phyloP scores from a whole-genome alignment of 2,329 filamentous ascomycete genomes.

The Aspergillus brasiliensis region DNA sequence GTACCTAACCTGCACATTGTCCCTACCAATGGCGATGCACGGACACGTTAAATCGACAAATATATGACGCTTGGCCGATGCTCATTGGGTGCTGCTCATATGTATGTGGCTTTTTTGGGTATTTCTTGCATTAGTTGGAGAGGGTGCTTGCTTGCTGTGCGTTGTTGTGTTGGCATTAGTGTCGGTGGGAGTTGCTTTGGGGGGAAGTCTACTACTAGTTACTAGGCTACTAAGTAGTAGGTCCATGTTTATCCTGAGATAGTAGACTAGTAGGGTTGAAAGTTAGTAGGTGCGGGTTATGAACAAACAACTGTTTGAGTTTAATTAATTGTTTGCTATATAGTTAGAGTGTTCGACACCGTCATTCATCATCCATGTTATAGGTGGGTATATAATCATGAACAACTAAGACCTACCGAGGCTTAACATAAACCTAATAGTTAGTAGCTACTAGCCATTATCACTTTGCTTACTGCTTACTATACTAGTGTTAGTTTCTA shows the following conservation, averaged over 20 bases:
- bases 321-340: too few species aligned
- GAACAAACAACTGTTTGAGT: too few species aligned
- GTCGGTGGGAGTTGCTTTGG: neutral
- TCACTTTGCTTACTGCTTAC: too few species aligned
- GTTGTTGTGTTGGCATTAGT: neutral
- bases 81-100: neutral
- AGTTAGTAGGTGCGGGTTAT: too few species aligned
- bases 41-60: neutral
- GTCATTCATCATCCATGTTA: too few species aligned
- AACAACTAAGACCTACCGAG: too few species aligned
- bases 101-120: conserved; percentile 6
- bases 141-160: neutral
- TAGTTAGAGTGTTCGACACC: too few species aligned
- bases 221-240: neutral
- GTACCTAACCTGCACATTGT: neutral
- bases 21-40: neutral
- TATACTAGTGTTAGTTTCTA: too few species aligned
- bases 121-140: conserved; percentile 8
- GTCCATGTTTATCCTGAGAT: neutral
- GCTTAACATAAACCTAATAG: too few species aligned
- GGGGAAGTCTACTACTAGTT: too few species aligned
- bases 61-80: neutral
- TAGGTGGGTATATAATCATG: too few species aligned
- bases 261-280: neutral
- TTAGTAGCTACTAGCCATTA: too few species aligned